Conservation (phyloP, 2,329 filamentous ascomycete species). For the Penicillium hordei region DNA sequence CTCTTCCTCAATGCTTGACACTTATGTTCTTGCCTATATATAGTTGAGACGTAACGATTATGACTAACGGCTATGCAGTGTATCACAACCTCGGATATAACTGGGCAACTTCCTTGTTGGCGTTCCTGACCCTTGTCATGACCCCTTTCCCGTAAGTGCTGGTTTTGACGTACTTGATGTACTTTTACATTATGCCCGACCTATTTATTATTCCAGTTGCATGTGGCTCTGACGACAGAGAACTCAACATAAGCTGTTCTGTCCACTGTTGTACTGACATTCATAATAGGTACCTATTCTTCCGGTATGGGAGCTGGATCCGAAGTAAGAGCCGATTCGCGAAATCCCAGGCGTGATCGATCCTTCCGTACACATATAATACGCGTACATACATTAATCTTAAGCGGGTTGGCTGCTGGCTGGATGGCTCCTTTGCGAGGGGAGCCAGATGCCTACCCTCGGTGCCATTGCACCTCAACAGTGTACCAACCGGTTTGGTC, state of each 20-base stretch:
- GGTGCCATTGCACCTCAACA: constrained; percentile 8
- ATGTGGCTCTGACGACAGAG: neutral
- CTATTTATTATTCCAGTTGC: constrained; percentile 1
- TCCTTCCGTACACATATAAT: constrained; percentile 5
- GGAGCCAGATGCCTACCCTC: constrained; percentile 4
- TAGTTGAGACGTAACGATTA: neutral
- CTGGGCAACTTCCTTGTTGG: constrained; percentile 48
- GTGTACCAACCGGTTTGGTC: neutral
- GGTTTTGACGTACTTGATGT: constrained; percentile 2
- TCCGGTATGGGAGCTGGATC: constrained; percentile 44
- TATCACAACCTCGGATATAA: constrained; percentile 48
- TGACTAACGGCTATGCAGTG: constrained; percentile 39
- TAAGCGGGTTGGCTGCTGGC: constrained; percentile 1
- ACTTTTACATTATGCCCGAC: constrained; percentile 11
- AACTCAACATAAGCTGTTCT: neutral
- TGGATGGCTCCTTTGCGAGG: neutral
- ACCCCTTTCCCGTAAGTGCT: constrained; percentile 48
- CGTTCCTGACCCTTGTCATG: constrained; percentile 46
- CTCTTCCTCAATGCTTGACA: constrained; percentile 1
- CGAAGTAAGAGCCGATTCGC: constrained; percentile 45
- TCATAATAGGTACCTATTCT: constrained; percentile 44
- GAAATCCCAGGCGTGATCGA: constrained; percentile 27
- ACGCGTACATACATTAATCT: constrained; percentile 5
- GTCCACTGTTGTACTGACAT: constrained; percentile 4
- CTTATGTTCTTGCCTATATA: neutral